Base-by-base conservation (phyloP, 2,329 filamentous ascomycete genomes). In the Sclerotinia spermophila region DNA sequence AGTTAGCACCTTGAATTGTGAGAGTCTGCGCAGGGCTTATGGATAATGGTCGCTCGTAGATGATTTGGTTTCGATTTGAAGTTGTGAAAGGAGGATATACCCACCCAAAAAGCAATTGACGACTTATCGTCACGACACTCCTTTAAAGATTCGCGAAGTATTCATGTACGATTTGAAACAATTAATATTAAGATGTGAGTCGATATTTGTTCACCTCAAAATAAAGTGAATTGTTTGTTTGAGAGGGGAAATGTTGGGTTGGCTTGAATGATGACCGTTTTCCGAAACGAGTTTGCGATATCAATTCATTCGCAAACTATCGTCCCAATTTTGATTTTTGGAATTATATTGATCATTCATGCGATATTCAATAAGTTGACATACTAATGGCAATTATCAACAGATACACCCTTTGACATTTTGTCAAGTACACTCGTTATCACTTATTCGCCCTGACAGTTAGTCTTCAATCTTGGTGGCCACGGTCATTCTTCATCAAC, bases 401-500 rank as follows among this genome's bases (percentile, higher is more conserved):
- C 70, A 77, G 76, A 73, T 69, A 84, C 85, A 79, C 81, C 86
- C 84, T 78, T 87, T 86, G 83, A 84, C 82, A 82, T 79, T 76
- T 80, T 82, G 85, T 87, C 86, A 87, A 86, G 82, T 86, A 86
- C 86, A 86, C 82, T 88, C 86, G 82, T 86, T 87, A 74, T 73
- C 71, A 76, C 76, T 80, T 79, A 77, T 77, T 75, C 44, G 77
- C 79, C 81, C 84, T 86, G 84, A 86, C 84, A 83, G 82, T 83
- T 76, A 81, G 81, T 82, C 48, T 58, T 33, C 45, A 21, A 53
- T 65, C 48, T 58, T 27, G 61, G n/a, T 59, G 27, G 65, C 40
- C 65, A 35, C 45, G 45, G 13, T 21, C 61, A 7, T 27, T 27
- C 40, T 35, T 11, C 40, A 27, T 33, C 44, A 35, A 35, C 13